A percentile compares a stretch with the other conserved stretches of the same genome.
Evolutionary conservation across 495 filamentous ascomycete species (phyloP).

Genomic region (Tuber umbilicatum): DNA sequence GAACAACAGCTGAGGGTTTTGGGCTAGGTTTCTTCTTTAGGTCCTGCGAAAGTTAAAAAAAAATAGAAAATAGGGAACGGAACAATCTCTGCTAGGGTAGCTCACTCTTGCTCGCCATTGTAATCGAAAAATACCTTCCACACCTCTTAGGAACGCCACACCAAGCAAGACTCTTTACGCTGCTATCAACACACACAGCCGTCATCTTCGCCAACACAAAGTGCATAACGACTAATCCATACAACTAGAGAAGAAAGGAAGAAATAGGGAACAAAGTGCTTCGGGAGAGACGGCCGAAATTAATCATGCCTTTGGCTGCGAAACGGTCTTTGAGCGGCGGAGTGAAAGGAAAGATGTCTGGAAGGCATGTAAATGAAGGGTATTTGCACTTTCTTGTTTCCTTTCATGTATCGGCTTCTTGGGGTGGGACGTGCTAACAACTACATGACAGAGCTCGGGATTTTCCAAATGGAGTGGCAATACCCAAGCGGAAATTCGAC

Average conservation of each 20-base stretch:
- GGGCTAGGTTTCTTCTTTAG: background rate
- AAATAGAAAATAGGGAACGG: background rate
- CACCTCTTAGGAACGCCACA: background rate
- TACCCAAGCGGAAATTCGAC: background rate
- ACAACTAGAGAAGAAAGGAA: background rate
- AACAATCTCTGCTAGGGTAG: background rate
- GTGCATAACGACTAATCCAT: background rate
- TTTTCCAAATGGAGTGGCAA: background rate
- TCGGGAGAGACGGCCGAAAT: background rate
- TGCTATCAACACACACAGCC: background rate
- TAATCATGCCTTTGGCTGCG: background rate
- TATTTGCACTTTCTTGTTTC: background rate
- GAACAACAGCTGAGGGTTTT: background rate
- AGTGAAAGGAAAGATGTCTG: background rate
- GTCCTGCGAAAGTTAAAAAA: background rate
- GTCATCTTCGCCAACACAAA: background rate
- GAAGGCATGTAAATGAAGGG: no score
- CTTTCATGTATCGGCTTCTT: background rate
- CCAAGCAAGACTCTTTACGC: background rate
- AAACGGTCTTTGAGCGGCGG: background rate
- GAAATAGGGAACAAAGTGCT: background rate
- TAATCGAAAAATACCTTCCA: background rate
- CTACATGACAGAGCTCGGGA: background rate
- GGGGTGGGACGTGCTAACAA: background rate
- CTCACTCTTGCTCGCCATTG: background rate